These are phyloP conservation scores for Boletus tomentosulus DNA, from an alignment of 768 basidiomycete genomes.

Conservation along the genomic window DNA sequence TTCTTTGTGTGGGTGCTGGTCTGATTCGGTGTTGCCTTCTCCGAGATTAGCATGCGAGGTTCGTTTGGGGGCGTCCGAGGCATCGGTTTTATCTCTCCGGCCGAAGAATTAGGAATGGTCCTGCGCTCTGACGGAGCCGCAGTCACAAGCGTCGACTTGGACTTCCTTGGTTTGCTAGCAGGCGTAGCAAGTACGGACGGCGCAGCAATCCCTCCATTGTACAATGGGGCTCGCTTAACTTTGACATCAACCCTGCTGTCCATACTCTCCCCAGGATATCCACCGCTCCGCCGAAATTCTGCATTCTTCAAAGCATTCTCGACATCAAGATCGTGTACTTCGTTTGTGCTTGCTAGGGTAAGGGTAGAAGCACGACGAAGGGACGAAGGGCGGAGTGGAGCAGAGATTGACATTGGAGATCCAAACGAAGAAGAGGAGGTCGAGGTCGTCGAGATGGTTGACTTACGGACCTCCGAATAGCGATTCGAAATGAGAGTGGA, in stretches of 20 bases:
- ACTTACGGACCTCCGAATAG: conserved; percentile 28
- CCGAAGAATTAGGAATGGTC: background rate
- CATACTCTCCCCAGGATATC: conserved; percentile 12
- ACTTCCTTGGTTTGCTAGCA: conserved; percentile 15
- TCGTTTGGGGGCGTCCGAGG: conserved; percentile 28
- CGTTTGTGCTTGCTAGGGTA: conserved; percentile 24
- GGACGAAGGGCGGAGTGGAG: conserved; percentile 41
- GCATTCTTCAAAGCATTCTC: conserved; percentile 10
- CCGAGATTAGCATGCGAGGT: background rate
- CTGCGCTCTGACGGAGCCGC: conserved; percentile 4
- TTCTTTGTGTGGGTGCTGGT: conserved; percentile 17
- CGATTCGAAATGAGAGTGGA: conserved; percentile 52
- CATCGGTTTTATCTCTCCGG: conserved; percentile 5
- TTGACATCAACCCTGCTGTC: conserved; percentile 20
- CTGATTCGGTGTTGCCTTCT: conserved; percentile 20
- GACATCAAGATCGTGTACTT: conserved; percentile 9
- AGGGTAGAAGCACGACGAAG: conserved; percentile 36
- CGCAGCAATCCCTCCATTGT: conserved; percentile 29
- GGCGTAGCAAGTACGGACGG: conserved; percentile 7
- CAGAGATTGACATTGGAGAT: conserved; percentile 35
- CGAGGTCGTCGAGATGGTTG: conserved; percentile 26
- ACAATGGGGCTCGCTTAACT: conserved; percentile 52
- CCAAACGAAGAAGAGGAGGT: conserved; percentile 32
- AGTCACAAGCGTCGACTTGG: conserved; percentile 1
- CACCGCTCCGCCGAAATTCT: conserved; percentile 13